Base-by-base conservation (phyloP, 768 basidiomycete species). In the Termitomyces eurrhizus region DNA sequence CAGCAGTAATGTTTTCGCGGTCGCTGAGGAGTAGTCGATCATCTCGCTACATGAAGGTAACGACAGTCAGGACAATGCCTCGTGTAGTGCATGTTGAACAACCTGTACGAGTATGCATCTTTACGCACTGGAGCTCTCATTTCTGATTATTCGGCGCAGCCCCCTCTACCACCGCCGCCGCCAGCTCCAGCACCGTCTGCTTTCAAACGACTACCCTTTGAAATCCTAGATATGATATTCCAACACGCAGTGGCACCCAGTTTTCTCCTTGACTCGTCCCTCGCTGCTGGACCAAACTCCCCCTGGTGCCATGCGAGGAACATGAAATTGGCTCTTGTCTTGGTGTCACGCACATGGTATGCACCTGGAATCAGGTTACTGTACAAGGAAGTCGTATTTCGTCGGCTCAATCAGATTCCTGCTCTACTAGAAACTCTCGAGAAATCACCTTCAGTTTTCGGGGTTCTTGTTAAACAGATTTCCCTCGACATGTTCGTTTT, bases 341-440 rank as follows among this genome's bases (percentile, higher is more conserved):
- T 62, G 12, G 73, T 74, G 14, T 75, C 69, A 61, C 68, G 64
- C 32, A 37, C 46, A 2, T 74, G 72, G 71, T 60, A 71, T 51
- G 26, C 56, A 32, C 57, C 66, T 24, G 70, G 66, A 8, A 60
- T 71, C 39, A 45, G 62, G 16, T 44, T 70, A 37, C 62, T 74
- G 4, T 75, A 73, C 54, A 61, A 68, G 49, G 62, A 68, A 18
- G 55, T 74, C 16, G 62, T 57, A 41, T 62, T 75, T 41, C 69
- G 64, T 11, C 63, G 62, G 8, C 52, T 65, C n/a, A 65, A 60
- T 33, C 69, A 73, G 49, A 59, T 73, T 4, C 52, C 57, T 24
- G 60, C 57, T 4, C 62, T 73, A 11, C 62, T 66, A 14, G 36
- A 51, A 21, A 65, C 71, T 0, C 62, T 74, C 13, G 59, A 64